Base-by-base conservation (phyloP, 495 filamentous ascomycete species). In the Aspergillus bridgeri region DNA sequence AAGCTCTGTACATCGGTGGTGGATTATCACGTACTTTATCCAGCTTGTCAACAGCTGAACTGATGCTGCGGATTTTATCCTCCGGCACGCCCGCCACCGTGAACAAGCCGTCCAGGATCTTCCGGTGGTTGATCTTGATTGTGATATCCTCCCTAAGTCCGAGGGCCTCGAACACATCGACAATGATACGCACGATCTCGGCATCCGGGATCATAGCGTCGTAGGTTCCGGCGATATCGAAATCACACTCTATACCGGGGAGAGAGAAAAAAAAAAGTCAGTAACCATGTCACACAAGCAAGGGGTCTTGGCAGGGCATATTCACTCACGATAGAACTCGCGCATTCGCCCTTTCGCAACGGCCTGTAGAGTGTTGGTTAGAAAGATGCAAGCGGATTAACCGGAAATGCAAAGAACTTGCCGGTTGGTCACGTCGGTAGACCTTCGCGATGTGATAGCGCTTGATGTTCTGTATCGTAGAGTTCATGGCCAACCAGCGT, bases 151-250 rank as follows among this genome's bases (percentile, higher is more conserved):
- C 88, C 48, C 80, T 75, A 86, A 83, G 90, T 33, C 87, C 88
- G 15, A 98, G 76, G 58, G 72, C 74, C 63, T 92, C 86, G 60
- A 98, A 96, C 15, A 96, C 86, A 69, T 98, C 92, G 65, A 79
- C 86, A 20, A 89, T 82, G 58, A 96, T 91, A 44, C 87, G 76
- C 57, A 98, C 71, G 53, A 96, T 87, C 76, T 97, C 93, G n/a
- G 93, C 90, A 72, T 97, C 93, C 47, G 93, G 90, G 21, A 97
- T 78, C 93, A 98, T 97, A n/a, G 88, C 70, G 65, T 97, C 93
- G 70, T 90, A 95, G 29, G 76, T 72, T 58, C 92, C 93, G 22
- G 93, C 93, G 75, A 97, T 91, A 71, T 98, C 93, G 68, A 97
- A 96, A 73, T 98, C 93, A 73, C 92, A 96, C 77, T 98, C 33